These are phyloP conservation scores for sunflower (Helianthus annuus) DNA, from an alignment of 129 eudicot species.

Conservation along the genomic window HanXRQr2.0-SUNRISE NC_035446.2:36464127-36464626, in stretches of 20 bases:
- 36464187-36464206: constrained; percentile 76
- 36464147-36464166: too few species aligned
- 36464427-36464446: constrained; percentile 56
- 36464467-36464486: background rate
- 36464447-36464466: background rate
- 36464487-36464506: too few species aligned
- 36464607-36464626: too few species aligned
- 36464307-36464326: constrained; percentile 66
- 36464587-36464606: too few species aligned
- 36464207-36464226: constrained; percentile 73
- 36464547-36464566: too few species aligned
- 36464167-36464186: constrained; percentile 71
- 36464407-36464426: constrained; percentile 61
- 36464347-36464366: constrained; percentile 62
- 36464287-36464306: too few species aligned
- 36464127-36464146: constrained; percentile 63
- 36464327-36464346: constrained; percentile 89
- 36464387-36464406: constrained; percentile 60
- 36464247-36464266: constrained; percentile 26
- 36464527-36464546: too few species aligned
- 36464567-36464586: too few species aligned
- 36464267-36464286: background rate
- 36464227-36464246: constrained; percentile 69
- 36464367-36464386: constrained; percentile 91
- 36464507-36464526: too few species aligned